These are phyloP conservation scores for Ambrosia trifida DNA, from an alignment of 129 eudicot species.

Conservation along the genomic window DNA sequence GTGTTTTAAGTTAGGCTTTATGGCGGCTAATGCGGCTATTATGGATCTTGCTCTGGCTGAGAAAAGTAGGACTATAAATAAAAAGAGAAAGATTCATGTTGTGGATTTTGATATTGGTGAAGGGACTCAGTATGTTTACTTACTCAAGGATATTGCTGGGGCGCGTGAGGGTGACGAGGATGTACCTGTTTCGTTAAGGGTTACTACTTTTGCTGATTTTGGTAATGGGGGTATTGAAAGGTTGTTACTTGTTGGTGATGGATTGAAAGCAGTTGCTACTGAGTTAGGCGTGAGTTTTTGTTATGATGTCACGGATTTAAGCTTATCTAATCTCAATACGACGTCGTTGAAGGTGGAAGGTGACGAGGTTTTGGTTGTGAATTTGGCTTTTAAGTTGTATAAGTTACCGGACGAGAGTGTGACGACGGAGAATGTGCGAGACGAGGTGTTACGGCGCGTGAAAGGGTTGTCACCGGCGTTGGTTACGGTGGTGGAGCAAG, in stretches of 20 bases:
- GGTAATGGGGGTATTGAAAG: conserved; percentile 42
- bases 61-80: not conserved
- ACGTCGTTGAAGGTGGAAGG: conserved; percentile 41
- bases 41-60: conserved; percentile 45
- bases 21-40: conserved; percentile 70
- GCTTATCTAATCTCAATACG: conserved; percentile 35
- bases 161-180: conserved; percentile 27
- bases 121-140: conserved; percentile 69
- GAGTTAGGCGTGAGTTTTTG: conserved; percentile 41
- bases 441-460: conserved; percentile 79
- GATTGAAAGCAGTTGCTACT: conserved; percentile 34
- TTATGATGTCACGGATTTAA: conserved; percentile 34
- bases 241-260: conserved; percentile 47
- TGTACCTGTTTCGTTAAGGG: conserved; percentile 32
- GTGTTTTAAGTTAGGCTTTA: conserved; percentile 79
- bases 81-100: conserved; percentile 43
- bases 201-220: conserved; percentile 53
- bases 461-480: conserved; percentile 59
- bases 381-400: conserved; percentile 59
- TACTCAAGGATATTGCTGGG: conserved; percentile 62
- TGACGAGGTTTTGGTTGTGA: conserved; percentile 64
- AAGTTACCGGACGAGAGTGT: conserved; percentile 93
- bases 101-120: conserved; percentile 84
- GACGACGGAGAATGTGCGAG: conserved; percentile 85
- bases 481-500: conserved; percentile 86